Base-by-base conservation (phyloP, 768 basidiomycete genomes). In the Pulveroboletus ravenelii region DNA sequence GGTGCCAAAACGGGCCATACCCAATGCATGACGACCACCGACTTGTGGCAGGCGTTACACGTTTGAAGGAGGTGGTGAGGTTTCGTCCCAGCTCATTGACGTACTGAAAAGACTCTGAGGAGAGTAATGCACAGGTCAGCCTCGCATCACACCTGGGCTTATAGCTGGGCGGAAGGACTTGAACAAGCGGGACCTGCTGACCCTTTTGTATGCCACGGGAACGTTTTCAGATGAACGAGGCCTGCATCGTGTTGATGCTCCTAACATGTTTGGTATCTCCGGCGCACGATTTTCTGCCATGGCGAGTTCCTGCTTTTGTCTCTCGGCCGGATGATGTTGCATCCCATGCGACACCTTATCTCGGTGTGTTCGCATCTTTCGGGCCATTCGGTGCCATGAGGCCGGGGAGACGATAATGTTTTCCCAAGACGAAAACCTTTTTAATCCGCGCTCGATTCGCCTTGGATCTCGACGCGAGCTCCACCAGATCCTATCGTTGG, bases 1-100 rank as follows among this genome's bases (percentile, higher is more conserved):
- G 12, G 78, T 79, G 1, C 73, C 73, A 15, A 76, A 64, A 70
- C 78, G 78, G 7, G 88, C 81, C 9, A 81, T 80, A 6, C 60
- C 66, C 25, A 54, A 51, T 54, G 48, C 13, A 34, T 47, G n/a
- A 17, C 43, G 35, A 18, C 34, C 32, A 35, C 25, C 55, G 43
- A 54, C 31, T 29, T 42, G 57, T 12, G 45, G 42, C 12, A 23
- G 37, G 43, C 40, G 37, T 43, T 38, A 48, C 20, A 46, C 43
- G 13, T 54, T 45, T 2, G 62, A 42, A 20, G 73, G 55, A 20
- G 72, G 64, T 20, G 71, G 69, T 51, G 66, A 64, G 31, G 47
- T 67, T 51, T 73, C 72, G 42, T 51, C 20, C 25, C 3, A n/a
- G 23, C 29, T 47, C 55, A 69, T 56, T 14, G 36, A 48, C 53